A percentile compares a stretch with the other conserved stretches of the same genome.
phyloP scores from a whole-genome alignment of 2,329 filamentous ascomycete species.

The Botrytis fabae region DNA sequence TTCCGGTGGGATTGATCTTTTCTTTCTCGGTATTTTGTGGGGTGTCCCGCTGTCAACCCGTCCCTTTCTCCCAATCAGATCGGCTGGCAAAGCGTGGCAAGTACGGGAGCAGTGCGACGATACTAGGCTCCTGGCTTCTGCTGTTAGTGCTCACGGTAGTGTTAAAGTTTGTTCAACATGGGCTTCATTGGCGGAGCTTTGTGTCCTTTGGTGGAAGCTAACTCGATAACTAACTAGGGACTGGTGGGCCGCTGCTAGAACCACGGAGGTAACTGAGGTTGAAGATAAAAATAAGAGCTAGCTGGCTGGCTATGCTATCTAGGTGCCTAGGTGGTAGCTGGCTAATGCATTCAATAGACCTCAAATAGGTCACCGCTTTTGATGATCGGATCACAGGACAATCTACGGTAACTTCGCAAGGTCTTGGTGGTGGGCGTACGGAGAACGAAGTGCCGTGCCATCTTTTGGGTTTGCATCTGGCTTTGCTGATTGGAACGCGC shows the following conservation, averaged over 20 bases:
- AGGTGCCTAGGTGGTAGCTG: not conserved
- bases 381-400: constrained; percentile 18
- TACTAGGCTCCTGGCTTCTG: not conserved
- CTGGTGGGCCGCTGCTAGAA: not conserved
- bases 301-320: not conserved
- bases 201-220: not conserved
- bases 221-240: not conserved
- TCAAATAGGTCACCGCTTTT: constrained; percentile 13
- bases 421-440: not conserved
- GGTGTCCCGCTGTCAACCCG: not conserved
- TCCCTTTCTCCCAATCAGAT: not conserved
- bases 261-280: not conserved
- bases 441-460: not conserved
- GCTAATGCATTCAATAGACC: not conserved
- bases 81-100: too few relatives aligned
- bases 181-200: not conserved
- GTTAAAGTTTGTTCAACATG: not conserved
- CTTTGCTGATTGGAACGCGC: not conserved
- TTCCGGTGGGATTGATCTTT: not conserved
- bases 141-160: not conserved
- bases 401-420: not conserved
- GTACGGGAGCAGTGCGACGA: too few relatives aligned
- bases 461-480: not conserved
- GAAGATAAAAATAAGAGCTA: not conserved
- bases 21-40: not conserved